Evolutionary conservation across 2,329 filamentous ascomycete species (phyloP).

Genomic region (Colletotrichum endophyticum): DNA sequence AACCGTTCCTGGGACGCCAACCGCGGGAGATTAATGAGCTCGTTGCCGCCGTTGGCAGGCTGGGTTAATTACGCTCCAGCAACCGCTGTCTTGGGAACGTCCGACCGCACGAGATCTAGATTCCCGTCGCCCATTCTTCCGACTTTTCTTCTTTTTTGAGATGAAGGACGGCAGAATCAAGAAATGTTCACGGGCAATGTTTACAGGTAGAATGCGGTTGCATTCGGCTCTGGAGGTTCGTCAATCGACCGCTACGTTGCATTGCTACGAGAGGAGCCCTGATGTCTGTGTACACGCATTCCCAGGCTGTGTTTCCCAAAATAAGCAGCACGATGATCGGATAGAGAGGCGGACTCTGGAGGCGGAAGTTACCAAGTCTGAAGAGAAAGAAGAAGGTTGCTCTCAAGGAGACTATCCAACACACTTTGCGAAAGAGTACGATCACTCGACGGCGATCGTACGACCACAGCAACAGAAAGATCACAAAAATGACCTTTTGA

Average conservation of each 20-base stretch:
- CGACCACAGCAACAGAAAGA: neutral
- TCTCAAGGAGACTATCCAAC: neutral
- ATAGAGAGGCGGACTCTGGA: rapidly evolving
- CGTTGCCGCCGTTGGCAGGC: neutral
- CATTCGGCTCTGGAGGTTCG: neutral
- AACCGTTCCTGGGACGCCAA: slow-evolving; percentile 2
- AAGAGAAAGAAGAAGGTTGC: neutral
- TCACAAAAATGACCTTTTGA: neutral
- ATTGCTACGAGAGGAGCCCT: rapidly evolving
- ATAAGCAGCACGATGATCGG: neutral
- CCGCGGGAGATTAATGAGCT: slow-evolving; percentile 1
- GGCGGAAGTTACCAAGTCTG: neutral
- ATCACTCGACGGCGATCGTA: neutral
- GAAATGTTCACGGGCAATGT: neutral
- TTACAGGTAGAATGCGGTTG: neutral
- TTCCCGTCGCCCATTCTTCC: neutral
- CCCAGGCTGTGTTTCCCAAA: neutral
- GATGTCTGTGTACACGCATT: neutral
- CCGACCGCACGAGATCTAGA: neutral
- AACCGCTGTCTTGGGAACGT: neutral
- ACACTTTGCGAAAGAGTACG: neutral
- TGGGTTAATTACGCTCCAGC: neutral
- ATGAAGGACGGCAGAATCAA: neutral
- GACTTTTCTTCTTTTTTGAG: neutral
- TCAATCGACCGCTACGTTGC: neutral